phyloP scores from a whole-genome alignment of 768 basidiomycete genomes.

The Boletus rubroflammeus region DNA sequence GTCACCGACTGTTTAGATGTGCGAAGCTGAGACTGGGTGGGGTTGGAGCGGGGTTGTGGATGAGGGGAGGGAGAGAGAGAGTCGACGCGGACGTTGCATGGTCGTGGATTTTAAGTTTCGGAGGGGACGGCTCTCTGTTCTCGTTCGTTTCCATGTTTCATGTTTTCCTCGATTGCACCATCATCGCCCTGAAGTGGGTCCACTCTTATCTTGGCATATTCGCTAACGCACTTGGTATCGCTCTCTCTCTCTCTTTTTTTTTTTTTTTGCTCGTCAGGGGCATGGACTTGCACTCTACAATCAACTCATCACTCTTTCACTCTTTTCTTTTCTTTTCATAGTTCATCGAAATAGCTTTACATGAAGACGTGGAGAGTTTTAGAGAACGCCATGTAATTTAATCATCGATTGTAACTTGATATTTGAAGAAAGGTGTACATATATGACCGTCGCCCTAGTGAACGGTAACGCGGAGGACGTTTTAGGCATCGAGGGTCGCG shows the following conservation, averaged over 20 bases:
- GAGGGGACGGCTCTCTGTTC: background rate
- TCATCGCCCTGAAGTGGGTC: background rate
- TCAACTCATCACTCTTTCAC: background rate
- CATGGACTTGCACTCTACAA: background rate
- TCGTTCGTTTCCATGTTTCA: background rate
- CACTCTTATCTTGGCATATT: background rate
- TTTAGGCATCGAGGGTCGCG: no score
- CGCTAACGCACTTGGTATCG: background rate
- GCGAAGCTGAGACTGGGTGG: background rate
- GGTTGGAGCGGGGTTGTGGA: background rate
- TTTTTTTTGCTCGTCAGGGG: background rate
- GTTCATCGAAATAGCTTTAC: no score
- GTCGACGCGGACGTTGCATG: background rate
- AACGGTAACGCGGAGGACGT: no score
- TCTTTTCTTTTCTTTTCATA: no score
- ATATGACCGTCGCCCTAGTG: no score
- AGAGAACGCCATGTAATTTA: no score
- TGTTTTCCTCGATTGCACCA: background rate
- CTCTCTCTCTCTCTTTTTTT: background rate
- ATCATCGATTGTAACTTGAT: no score
- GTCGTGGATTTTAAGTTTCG: background rate
- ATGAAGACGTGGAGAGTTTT: no score
- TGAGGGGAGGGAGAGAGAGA: background rate
- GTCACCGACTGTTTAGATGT: slow-evolving; percentile 6
- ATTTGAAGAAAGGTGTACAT: no score